Evolutionary conservation across 2,329 filamentous ascomycete species (phyloP).

Genomic region (Fusarium mangiferae): DNA sequence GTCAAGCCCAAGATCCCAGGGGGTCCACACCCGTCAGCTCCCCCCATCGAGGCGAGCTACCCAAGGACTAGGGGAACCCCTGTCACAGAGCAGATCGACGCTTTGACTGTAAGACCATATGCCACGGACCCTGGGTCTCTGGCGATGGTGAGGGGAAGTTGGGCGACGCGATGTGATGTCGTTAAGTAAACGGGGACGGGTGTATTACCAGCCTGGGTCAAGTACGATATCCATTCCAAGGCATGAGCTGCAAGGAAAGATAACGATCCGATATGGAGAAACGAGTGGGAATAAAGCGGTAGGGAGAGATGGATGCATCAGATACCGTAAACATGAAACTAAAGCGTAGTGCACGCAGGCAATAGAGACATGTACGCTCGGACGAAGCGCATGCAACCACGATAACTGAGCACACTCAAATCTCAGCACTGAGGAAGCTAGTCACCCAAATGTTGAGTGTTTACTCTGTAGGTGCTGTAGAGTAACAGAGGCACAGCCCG

Average conservation of each 20-base stretch:
- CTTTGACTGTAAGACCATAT: slow-evolving; percentile 25
- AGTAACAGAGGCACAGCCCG: neutral
- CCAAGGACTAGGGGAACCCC: neutral
- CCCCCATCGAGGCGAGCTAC: neutral
- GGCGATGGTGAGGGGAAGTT: neutral
- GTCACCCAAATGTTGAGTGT: neutral
- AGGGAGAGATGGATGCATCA: neutral
- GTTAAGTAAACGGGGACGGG: neutral
- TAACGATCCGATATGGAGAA: neutral
- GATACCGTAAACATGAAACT: neutral
- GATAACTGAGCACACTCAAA: neutral
- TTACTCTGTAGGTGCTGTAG: neutral
- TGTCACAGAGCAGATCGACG: slow-evolving; percentile 11
- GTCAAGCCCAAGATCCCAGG: slow-evolving; percentile 13
- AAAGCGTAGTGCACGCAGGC: neutral
- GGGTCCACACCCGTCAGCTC: slow-evolving; percentile 15
- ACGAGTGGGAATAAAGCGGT: neutral
- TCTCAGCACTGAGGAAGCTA: neutral
- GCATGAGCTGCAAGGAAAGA: neutral
- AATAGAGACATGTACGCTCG: slow-evolving; percentile 11
- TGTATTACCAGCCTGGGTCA: neutral
- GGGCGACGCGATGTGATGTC: neutral
- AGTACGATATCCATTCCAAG: neutral
- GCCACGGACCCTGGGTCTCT: neutral
- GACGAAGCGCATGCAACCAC: neutral